Evolutionary conservation across 352 stramenopile genomes (phyloP).

Genomic region (Globisporangium rhizosaccharum): DNA sequence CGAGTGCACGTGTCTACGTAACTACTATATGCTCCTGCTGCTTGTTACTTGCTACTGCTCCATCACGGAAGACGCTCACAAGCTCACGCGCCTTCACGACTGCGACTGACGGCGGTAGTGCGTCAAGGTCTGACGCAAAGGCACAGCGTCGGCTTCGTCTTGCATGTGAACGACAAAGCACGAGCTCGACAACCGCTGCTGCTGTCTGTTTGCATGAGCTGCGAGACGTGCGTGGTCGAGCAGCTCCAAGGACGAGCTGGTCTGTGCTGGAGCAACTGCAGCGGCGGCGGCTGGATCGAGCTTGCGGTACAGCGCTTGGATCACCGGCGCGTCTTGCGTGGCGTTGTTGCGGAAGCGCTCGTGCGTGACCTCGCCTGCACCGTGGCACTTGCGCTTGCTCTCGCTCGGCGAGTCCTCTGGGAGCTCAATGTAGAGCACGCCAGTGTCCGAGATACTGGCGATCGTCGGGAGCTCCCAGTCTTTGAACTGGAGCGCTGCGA

Average conservation of each 20-base stretch:
- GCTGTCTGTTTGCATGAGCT: no score
- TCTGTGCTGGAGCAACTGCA: not conserved
- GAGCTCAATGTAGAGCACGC: conserved; percentile 12
- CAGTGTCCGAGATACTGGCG: conserved; percentile 11
- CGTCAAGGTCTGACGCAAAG: not conserved
- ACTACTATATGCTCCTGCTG: no score
- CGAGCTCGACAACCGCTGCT: conserved; percentile 3
- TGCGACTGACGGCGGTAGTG: conserved; percentile 11
- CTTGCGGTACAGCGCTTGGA: conserved; percentile 10
- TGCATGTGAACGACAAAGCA: conserved; percentile 6
- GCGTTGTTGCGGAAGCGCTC: conserved; percentile 9
- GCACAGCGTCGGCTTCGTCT: conserved; percentile 6
- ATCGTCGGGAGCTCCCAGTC: conserved; percentile 9
- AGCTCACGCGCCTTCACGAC: not conserved
- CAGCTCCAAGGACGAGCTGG: not conserved
- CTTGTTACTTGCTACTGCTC: no score
- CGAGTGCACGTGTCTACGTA: no score
- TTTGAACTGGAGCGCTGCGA: conserved; percentile 7
- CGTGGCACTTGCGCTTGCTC: conserved; percentile 1
- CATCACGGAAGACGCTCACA: no score
- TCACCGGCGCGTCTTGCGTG: not conserved
- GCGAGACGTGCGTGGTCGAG: conserved; percentile 1
- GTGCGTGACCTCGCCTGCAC: not conserved
- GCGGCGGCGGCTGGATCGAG: conserved; percentile 3
- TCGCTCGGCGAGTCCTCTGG: conserved; percentile 17